A percentile compares a stretch with the other conserved stretches of the same genome.
Evolutionary conservation across 352 stramenopile genomes (phyloP).

Genomic region (Phytophthora lateralis): DNA sequence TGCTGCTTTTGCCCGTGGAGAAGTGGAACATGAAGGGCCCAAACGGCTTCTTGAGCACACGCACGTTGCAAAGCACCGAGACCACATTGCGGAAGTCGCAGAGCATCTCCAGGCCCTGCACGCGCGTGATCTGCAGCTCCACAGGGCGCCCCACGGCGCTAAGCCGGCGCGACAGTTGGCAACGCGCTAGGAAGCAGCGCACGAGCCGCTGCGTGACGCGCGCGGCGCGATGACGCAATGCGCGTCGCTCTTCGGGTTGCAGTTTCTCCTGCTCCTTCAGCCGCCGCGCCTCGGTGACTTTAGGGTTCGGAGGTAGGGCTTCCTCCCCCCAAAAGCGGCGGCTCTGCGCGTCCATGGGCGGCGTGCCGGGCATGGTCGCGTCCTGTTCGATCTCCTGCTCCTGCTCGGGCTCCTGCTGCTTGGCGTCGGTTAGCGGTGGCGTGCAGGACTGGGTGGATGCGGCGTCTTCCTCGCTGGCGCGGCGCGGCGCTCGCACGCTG

Average conservation of each 20-base stretch:
- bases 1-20: constrained; percentile 56
- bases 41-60: constrained; percentile 87
- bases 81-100: constrained; percentile 78
- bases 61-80: constrained; percentile 76
- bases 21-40: constrained; percentile 90
- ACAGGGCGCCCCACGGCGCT: constrained; percentile 68
- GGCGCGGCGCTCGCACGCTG: constrained; percentile 18
- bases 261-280: constrained; percentile 36
- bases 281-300: constrained; percentile 15
- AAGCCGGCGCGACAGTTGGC: constrained; percentile 39
- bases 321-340: constrained; percentile 39
- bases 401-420: constrained; percentile 27
- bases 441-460: constrained; percentile 14
- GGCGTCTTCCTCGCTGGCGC: constrained; percentile 14
- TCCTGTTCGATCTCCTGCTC: constrained; percentile 28
- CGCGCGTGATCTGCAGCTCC: constrained; percentile 54
- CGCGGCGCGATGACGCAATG: constrained; percentile 42
- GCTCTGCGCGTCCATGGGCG: constrained; percentile 49
- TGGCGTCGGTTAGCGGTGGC: constrained; percentile 1
- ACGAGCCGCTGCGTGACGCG: constrained; percentile 41
- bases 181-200: constrained; percentile 45
- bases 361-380: constrained; percentile 59
- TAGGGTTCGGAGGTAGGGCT: constrained; percentile 7
- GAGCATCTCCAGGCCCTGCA: constrained; percentile 67
- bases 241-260: constrained; percentile 27